A percentile compares a stretch with the other conserved stretches of the same genome.
Evolutionary conservation across 78 protist genomes (phyloP).

Genomic region (Capsaspora owczarzaki): DNA sequence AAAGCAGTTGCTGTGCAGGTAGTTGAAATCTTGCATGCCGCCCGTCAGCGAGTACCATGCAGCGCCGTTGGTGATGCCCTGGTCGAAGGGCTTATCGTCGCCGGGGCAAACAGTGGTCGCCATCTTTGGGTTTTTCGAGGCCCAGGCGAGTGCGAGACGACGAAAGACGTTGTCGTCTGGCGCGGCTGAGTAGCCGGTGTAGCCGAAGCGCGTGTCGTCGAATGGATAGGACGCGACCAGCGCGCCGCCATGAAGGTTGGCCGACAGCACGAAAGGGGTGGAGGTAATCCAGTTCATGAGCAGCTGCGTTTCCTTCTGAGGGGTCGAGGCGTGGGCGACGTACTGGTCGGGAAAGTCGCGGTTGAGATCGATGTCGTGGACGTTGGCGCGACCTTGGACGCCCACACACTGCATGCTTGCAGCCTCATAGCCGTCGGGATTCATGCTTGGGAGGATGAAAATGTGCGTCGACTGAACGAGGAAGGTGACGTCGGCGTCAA

Average conservation of each 20-base stretch:
- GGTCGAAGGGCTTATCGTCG: conserved; percentile 7
- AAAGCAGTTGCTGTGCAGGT: conserved; percentile 36
- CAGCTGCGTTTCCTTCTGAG: conserved; percentile 1
- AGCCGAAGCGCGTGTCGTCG: conserved; percentile 12
- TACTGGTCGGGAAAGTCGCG: conserved; percentile 60
- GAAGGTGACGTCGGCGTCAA: background rate
- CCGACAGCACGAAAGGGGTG: conserved; percentile 43
- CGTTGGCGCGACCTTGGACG: background rate
- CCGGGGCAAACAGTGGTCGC: background rate
- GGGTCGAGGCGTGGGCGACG: background rate
- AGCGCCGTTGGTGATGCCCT: conserved; percentile 70
- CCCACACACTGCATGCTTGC: background rate
- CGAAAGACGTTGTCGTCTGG: conserved; percentile 56
- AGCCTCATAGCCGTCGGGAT: conserved; percentile 72
- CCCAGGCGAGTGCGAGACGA: conserved; percentile 41
- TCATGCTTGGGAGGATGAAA: conserved; percentile 64
- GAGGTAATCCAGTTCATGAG: conserved; percentile 42
- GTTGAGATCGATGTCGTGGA: conserved; percentile 43
- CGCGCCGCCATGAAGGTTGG: conserved; percentile 70
- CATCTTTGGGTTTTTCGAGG: conserved; percentile 23
- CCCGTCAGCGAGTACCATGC: conserved; percentile 55
- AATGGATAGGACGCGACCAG: conserved; percentile 53
- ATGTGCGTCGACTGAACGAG: conserved; percentile 29
- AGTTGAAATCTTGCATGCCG: conserved; percentile 67
- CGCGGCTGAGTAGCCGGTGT: conserved; percentile 21